phyloP scores from a whole-genome alignment of 2,329 filamentous ascomycete genomes.

The Westerdykella ornata region DNA sequence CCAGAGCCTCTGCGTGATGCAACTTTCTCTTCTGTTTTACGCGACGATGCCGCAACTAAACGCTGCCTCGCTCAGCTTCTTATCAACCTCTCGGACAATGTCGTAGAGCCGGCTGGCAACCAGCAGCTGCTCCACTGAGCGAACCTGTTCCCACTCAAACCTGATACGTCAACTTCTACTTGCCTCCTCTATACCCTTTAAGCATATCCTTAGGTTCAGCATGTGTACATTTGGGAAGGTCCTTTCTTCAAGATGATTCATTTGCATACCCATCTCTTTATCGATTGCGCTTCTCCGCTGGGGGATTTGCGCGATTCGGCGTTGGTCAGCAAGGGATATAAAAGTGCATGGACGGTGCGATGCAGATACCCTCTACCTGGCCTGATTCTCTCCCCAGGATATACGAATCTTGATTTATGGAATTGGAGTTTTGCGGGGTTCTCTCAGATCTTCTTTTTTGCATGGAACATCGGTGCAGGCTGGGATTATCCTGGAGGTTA shows the following conservation, averaged over 20 bases:
- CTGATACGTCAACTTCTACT: no score
- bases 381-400: no score
- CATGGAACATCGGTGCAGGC: no score
- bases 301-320: constrained; percentile 6
- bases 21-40: constrained; percentile 91
- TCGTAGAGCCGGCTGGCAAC: constrained; percentile 49
- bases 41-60: constrained; percentile 96
- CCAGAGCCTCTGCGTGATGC: constrained; percentile 98
- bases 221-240: not conserved
- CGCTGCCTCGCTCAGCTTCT: constrained; percentile 93
- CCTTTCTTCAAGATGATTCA: not conserved
- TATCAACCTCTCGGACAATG: constrained; percentile 90
- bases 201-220: not conserved
- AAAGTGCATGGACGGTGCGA: no score
- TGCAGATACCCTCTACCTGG: no score
- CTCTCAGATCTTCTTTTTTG: no score
- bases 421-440: no score
- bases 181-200: no score
- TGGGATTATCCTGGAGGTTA: no score
- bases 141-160: not conserved
- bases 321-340: constrained; percentile 6
- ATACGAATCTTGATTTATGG: no score
- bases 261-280: constrained; percentile 15
- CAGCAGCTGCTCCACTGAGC: constrained; percentile 33
- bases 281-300: constrained; percentile 4